Evolutionary conservation across 768 basidiomycete species (phyloP).

Genomic region (Amyloporia xantha): DNA sequence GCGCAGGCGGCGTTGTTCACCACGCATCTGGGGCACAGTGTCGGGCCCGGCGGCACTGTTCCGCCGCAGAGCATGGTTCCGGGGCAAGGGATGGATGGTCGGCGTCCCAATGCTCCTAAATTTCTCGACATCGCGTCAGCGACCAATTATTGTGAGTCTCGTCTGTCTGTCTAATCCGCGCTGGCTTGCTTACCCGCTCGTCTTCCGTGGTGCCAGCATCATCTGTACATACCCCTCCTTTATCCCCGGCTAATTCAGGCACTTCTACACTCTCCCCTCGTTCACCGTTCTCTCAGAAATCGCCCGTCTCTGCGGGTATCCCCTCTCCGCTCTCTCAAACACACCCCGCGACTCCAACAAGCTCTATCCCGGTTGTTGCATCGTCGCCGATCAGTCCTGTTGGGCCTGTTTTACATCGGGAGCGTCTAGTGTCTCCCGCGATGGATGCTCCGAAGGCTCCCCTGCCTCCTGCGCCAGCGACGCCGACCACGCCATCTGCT

Average conservation of each 20-base stretch:
- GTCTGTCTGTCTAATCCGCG: not conserved
- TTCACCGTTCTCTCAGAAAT: conserved; percentile 20
- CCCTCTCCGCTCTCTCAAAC: conserved; percentile 12
- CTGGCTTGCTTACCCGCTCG: not conserved
- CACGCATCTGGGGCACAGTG: conserved; percentile 7
- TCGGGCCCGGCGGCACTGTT: conserved; percentile 4
- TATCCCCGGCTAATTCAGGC: conserved; percentile 21
- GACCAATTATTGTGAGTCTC: conserved; percentile 18
- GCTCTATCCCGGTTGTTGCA: conserved; percentile 7
- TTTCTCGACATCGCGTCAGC: conserved; percentile 25
- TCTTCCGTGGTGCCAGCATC: conserved; percentile 1
- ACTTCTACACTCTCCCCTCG: conserved; percentile 22
- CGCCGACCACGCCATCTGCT: conserved; percentile 13
- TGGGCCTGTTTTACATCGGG: conserved; percentile 10
- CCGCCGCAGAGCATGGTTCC: conserved; percentile 4
- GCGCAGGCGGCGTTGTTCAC: conserved; percentile 55
- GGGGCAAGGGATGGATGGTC: conserved; percentile 24
- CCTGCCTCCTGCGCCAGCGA: conserved; percentile 12
- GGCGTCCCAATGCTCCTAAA: conserved; percentile 26
- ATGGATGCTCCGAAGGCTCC: conserved; percentile 19
- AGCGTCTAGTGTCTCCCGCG: conserved; percentile 17
- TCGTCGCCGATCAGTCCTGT: conserved; percentile 14
- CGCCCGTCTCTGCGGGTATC: conserved; percentile 16
- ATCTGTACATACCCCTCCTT: conserved; percentile 21
- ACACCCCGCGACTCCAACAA: conserved; percentile 15